Evolutionary conservation across 179 eudicot genomes (phyloP).

Genomic region (Silene coronaria): DNA sequence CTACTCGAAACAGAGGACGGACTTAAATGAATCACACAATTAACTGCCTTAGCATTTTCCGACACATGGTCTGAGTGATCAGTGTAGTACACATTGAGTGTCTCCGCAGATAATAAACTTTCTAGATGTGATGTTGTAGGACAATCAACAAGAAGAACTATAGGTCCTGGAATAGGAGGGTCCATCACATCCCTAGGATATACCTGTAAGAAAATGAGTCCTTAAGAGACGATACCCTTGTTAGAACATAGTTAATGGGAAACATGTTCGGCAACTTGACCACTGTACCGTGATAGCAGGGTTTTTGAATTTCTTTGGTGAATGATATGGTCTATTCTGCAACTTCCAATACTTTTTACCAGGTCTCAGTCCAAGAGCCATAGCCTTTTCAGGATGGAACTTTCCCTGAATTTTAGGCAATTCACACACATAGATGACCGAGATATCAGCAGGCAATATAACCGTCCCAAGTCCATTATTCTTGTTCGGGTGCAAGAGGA

Average conservation of each 20-base stretch:
- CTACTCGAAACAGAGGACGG: conserved; percentile 50
- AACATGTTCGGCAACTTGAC: too few species aligned
- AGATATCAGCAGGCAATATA: conserved; percentile 65
- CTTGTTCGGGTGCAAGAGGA: conserved; percentile 53
- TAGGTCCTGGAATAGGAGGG: conserved; percentile 84
- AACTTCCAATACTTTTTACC: conserved; percentile 81
- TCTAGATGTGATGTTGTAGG: conserved; percentile 66
- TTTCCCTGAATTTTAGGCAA: conserved; percentile 82
- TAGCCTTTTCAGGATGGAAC: conserved; percentile 79
- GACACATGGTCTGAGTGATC: conserved; percentile 30
- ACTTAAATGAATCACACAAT: conserved; percentile 77
- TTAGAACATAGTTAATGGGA: too few species aligned
- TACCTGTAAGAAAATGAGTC: conserved; percentile 42
- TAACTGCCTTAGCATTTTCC: conserved; percentile 48
- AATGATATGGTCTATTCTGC: conserved; percentile 58
- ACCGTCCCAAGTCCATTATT: conserved; percentile 10
- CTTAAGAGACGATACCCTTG: neutral
- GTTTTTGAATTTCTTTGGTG: too few species aligned
- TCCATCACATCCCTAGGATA: conserved; percentile 83
- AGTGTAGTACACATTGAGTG: conserved; percentile 48
- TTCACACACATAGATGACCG: conserved; percentile 79
- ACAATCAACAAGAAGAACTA: conserved; percentile 81
- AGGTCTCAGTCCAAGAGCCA: conserved; percentile 71
- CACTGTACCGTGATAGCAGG: too few species aligned
- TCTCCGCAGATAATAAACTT: conserved; percentile 42